These are phyloP conservation scores for Guadua angustifolia DNA, from an alignment of 176 grass and related monocot species.

Conservation along the genomic window DNA sequence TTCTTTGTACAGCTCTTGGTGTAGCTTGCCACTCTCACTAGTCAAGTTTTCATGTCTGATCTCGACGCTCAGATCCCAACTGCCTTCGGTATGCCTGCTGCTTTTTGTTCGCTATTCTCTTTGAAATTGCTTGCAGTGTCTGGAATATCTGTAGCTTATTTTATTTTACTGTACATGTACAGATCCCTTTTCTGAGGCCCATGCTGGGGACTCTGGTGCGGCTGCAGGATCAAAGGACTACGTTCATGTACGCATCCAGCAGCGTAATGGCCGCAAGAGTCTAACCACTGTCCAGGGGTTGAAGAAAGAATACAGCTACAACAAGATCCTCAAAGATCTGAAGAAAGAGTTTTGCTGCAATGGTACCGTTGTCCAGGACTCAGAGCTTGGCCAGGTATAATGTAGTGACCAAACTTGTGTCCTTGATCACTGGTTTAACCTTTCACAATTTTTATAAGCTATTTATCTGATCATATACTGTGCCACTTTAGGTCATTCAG, in stretches of 20 bases:
- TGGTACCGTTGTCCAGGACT: slow-evolving; percentile 97
- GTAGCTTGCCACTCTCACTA: slow-evolving; percentile 58
- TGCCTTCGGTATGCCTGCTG: slow-evolving; percentile 71
- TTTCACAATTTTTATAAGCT: background rate
- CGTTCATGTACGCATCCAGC: slow-evolving; percentile 92
- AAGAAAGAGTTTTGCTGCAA: slow-evolving; percentile 99
- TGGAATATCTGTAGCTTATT: slow-evolving; percentile 17
- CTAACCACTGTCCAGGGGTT: slow-evolving; percentile 97
- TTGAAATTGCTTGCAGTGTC: background rate
- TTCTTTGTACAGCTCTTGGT: slow-evolving; percentile 52
- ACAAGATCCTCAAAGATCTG: slow-evolving; percentile 96
- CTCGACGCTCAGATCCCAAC: slow-evolving; percentile 91
- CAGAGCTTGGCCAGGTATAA: slow-evolving; percentile 91
- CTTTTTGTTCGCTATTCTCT: background rate
- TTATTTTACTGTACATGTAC: slow-evolving; percentile 28
- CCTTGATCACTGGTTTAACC: background rate
- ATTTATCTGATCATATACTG: slow-evolving; percentile 11
- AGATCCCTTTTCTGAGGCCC: slow-evolving; percentile 99
- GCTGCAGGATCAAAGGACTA: slow-evolving; percentile 91
- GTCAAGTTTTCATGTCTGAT: slow-evolving; percentile 99
- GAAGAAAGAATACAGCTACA: slow-evolving; percentile 94
- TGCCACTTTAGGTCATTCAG: slow-evolving; percentile 80
- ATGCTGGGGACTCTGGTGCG: slow-evolving; percentile 95
- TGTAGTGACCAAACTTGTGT: background rate
- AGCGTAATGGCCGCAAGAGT: slow-evolving; percentile 97